A percentile compares a stretch with the other conserved stretches of the same genome.
These are phyloP conservation scores for Aspergillus jensenii DNA, from an alignment of 2,329 filamentous ascomycete species.

Conservation along the genomic window DNA sequence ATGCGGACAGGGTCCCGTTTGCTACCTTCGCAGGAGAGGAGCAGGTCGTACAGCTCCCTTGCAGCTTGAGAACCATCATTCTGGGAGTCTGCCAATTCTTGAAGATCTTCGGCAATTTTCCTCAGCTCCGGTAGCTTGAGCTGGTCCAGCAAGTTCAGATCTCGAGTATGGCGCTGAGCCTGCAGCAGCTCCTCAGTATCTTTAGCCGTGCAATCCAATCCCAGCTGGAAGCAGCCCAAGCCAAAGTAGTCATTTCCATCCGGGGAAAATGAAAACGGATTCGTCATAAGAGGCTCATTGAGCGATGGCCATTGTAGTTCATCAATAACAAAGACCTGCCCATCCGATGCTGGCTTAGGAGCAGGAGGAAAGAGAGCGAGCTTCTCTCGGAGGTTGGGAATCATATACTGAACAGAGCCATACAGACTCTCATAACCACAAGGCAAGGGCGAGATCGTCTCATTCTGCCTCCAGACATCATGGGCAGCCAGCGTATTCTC, in stretches of 20 bases:
- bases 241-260: conserved; percentile 23
- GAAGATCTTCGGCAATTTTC: conserved; percentile 18
- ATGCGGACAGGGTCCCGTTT: conserved; percentile 14
- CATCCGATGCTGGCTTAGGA: neutral
- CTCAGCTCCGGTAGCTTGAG: conserved; percentile 19
- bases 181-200: conserved; percentile 24
- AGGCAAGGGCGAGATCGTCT: neutral
- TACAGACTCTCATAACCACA: conserved; percentile 4
- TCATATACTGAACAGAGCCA: conserved; percentile 6
- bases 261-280: conserved; percentile 23
- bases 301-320: conserved; percentile 15
- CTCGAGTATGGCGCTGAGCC: conserved; percentile 22
- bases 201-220: conserved; percentile 20
- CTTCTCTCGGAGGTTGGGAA: conserved; percentile 8
- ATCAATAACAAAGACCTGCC: conserved; percentile 13
- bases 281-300: conserved; percentile 11
- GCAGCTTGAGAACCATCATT: neutral
- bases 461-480: conserved; percentile 31
- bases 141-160: conserved; percentile 22
- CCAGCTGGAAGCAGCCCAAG: conserved; percentile 30
- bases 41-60: conserved; percentile 10
- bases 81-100: conserved; percentile 12
- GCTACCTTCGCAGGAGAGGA: conserved; percentile 3
- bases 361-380: conserved; percentile 5
- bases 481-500: conserved; percentile 35